Evolutionary conservation across 2,329 filamentous ascomycete genomes (phyloP), one percentile per base, ranked within the genome.

Genomic region (Biscogniauxia marginata): DNA sequence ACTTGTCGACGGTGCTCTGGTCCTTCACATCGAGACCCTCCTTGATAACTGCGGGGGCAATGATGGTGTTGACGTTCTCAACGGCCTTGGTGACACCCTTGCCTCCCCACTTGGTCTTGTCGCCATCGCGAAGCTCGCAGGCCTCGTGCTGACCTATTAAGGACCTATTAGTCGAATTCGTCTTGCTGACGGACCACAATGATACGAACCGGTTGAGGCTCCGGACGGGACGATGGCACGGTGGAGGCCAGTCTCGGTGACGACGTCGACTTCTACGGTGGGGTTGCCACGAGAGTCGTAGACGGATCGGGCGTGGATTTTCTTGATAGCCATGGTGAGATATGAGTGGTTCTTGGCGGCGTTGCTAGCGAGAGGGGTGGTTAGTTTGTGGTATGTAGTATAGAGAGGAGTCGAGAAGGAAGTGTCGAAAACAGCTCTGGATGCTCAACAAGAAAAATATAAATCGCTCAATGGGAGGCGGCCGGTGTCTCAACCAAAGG

Each of bases 231-330:
- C 93, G 75, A 97, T 97, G 75, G 93, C 93, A 74, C 93, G 92
- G 87, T 97, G 93, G 63, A 98, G 88, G 73, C 93, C 93, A 70
- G 90, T 96, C 82, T 96, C 91, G 70, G 93, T 97, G 80, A 96
- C 89, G 70, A 97, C 86, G 76, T 97, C 93, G 72, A 98, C 93
- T 85, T 98, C 93, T 73, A 97, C 93, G 75, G 95, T 99, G 73
- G 95, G 95, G 88, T 99, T 99, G 76, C 86, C 86, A 75, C 95
- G 93, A 77, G 95, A 98, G 86, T 99, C 95, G 86, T 93, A 99
- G 83, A 99, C 92, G 73, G 89, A 93, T 75, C 95, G 90, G 74
- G 90, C 90, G 85, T 93, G 89, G 75, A 95, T 85, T 84, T 93
- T 93, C 77, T 87, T 86, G 79, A 95, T 91, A 72, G 90, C 82